These are phyloP conservation scores for Bimuria novae-zelandiae DNA, from an alignment of 2,329 filamentous ascomycete genomes.

Conservation along the genomic window DNA sequence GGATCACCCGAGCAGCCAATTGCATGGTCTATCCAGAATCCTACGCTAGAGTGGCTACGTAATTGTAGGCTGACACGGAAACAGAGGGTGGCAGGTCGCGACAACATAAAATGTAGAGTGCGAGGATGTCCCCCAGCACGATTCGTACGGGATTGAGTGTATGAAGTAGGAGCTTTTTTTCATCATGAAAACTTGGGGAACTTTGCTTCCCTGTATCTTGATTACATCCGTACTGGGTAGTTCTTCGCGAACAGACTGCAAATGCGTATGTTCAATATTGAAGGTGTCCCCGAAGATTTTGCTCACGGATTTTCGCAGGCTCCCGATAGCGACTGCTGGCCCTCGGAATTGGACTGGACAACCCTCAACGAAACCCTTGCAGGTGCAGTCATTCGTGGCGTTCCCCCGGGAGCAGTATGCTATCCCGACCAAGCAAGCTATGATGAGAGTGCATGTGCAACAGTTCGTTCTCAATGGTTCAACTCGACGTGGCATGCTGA, in stretches of 20 bases:
- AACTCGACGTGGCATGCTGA: slow-evolving; percentile 33
- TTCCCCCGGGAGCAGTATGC: slow-evolving; percentile 35
- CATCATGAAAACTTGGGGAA: neutral
- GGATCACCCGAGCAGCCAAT: too few species aligned
- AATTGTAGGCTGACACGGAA: too few species aligned
- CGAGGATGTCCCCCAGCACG: neutral
- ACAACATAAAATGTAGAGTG: too few species aligned
- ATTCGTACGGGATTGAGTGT: too few species aligned
- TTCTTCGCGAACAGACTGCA: slow-evolving; percentile 15
- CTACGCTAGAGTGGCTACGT: too few species aligned
- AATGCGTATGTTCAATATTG: slow-evolving; percentile 22
- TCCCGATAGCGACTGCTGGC: slow-evolving; percentile 28
- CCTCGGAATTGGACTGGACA: slow-evolving; percentile 23
- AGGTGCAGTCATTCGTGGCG: slow-evolving; percentile 23
- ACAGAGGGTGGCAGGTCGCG: too few species aligned
- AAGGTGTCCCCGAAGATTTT: too few species aligned
- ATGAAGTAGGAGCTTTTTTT: neutral
- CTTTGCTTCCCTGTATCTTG: slow-evolving; percentile 6
- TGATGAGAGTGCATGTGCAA: slow-evolving; percentile 22
- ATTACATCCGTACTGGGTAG: neutral
- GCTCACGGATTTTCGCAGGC: slow-evolving; percentile 14
- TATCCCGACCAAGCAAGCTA: slow-evolving; percentile 28
- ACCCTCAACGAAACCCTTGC: slow-evolving; percentile 26
- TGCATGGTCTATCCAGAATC: too few species aligned
- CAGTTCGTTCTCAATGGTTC: slow-evolving; percentile 30